These are phyloP conservation scores for Thalassiosira profunda DNA, from an alignment of 108 stramenopile genomes.

Conservation along the genomic window DNA sequence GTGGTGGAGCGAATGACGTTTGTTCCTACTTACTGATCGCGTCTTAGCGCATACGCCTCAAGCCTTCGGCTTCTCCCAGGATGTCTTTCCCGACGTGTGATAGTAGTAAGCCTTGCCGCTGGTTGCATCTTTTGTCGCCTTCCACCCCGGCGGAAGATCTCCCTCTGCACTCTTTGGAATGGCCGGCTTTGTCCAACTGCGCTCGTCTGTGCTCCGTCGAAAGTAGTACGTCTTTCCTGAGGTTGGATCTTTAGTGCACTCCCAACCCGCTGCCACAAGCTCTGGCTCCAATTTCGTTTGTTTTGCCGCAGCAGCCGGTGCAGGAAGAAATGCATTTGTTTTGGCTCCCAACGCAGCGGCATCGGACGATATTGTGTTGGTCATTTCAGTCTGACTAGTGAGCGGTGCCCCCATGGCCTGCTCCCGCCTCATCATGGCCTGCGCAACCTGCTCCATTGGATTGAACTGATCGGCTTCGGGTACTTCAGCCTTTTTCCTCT, in stretches of 20 bases:
- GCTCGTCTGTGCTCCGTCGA: constrained; percentile 57
- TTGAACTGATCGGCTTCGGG: constrained; percentile 66
- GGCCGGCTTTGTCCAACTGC: constrained; percentile 65
- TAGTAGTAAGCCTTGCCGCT: constrained; percentile 78
- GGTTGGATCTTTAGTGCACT: constrained; percentile 64
- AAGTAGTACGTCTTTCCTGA: constrained; percentile 82
- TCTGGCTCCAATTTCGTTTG: constrained; percentile 17
- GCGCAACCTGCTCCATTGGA: constrained; percentile 78
- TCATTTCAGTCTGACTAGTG: constrained; percentile 12
- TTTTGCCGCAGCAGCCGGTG: background rate
- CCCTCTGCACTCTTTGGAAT: background rate
- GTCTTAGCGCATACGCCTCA: no score
- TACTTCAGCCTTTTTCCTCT: constrained; percentile 45
- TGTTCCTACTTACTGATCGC: constrained; percentile 52
- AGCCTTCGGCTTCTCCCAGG: constrained; percentile 75
- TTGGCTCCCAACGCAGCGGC: constrained; percentile 39
- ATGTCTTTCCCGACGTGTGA: constrained; percentile 63
- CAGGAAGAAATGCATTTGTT: constrained; percentile 3
- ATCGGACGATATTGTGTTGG: constrained; percentile 19
- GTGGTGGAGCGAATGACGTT: constrained; percentile 87
- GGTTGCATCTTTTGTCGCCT: constrained; percentile 52
- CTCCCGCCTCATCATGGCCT: constrained; percentile 58
- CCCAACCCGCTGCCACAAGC: constrained; percentile 40
- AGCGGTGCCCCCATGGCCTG: constrained; percentile 46
- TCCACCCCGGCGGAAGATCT: constrained; percentile 77